These are phyloP conservation scores for Fusarium brachygibbosum DNA, from an alignment of 2,329 filamentous ascomycete genomes.

Conservation along the genomic window DNA sequence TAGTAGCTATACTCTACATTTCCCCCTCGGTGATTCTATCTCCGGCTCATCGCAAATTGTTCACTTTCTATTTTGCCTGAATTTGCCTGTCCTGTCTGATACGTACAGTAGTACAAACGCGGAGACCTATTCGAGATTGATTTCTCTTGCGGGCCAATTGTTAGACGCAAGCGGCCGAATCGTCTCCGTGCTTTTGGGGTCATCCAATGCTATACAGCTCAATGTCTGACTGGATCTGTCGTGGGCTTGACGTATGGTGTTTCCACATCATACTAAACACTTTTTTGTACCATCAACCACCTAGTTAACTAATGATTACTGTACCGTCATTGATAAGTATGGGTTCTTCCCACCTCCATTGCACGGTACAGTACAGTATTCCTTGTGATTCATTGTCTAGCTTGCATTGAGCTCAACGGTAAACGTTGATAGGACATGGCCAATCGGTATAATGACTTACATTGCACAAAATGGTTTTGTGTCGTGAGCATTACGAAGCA, in stretches of 20 bases:
- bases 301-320: neutral
- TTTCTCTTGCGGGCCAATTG: slow-evolving; percentile 20
- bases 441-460: neutral
- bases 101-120: neutral
- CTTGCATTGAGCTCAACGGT: slow-evolving; percentile 7
- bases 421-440: slow-evolving; percentile 12
- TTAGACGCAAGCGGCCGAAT: slow-evolving; percentile 33
- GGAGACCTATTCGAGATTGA: slow-evolving; percentile 21
- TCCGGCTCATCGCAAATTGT: slow-evolving; percentile 3
- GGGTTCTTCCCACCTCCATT: slow-evolving; percentile 12
- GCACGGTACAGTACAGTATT: neutral
- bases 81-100: slow-evolving; percentile 5
- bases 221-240: slow-evolving; percentile 33
- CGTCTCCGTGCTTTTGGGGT: slow-evolving; percentile 32
- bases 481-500: slow-evolving; percentile 46
- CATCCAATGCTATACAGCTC: slow-evolving; percentile 26
- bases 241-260: slow-evolving; percentile 40
- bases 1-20: neutral
- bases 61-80: slow-evolving; percentile 19
- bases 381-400: slow-evolving; percentile 15
- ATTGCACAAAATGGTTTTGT: slow-evolving; percentile 19
- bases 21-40: slow-evolving; percentile 4
- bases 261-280: slow-evolving; percentile 31
- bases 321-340: slow-evolving; percentile 25
- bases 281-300: slow-evolving; percentile 23